Evolutionary conservation across 148 eudicot species (phyloP), one percentile per base, ranked within the genome.

Genomic region (Amaranthus hypochondriacus): DNA sequence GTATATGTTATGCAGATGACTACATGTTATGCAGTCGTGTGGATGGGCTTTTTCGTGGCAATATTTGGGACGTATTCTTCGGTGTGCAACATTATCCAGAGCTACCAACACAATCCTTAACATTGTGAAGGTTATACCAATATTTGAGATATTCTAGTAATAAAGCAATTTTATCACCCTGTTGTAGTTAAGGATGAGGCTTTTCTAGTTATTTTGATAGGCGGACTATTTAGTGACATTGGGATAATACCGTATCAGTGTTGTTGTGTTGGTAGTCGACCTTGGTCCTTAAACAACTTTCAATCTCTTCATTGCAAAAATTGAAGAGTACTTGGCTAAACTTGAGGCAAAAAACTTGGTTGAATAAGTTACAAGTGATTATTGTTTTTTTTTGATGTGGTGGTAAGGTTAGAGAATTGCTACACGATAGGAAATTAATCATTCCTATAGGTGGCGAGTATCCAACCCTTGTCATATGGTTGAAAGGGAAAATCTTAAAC

Each of bases 41-140:
- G 18, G 9, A 50, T 81, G 55, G 97, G 92, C 14, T 9, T 79
- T 51, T 46, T 79, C 14, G 76, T 88, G 61, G 93, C 89, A 47
- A 4, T 48, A 47, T 66, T 87, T 14, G 92, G 92, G 56, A 88
- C 92, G 5, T 88, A 90, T 78, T 82, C 93, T 14, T 91, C 96
- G 4, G 56, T 91, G 56, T 73, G 64, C 55, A 73, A 81, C 11
- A 87, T 91, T 49, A 81, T 76, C 61, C 70, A 72, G n/a, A 73
- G 78, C 69, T 80, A 80, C 64, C 72, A 50, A 70, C 4, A 13
- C 39, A 68, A 4, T 4, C 53, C 57, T 28, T 42, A 42, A 1
- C 48, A 0, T 48, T 39, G 2, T 6, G 48, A 28, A 48, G 15
- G 28, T 55, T 18, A 13, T 44, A 48, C 48, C 28, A 3, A 52